Evolutionary conservation across 306 rosid species (phyloP).

Genomic region (Benincasa hispida): DNA sequence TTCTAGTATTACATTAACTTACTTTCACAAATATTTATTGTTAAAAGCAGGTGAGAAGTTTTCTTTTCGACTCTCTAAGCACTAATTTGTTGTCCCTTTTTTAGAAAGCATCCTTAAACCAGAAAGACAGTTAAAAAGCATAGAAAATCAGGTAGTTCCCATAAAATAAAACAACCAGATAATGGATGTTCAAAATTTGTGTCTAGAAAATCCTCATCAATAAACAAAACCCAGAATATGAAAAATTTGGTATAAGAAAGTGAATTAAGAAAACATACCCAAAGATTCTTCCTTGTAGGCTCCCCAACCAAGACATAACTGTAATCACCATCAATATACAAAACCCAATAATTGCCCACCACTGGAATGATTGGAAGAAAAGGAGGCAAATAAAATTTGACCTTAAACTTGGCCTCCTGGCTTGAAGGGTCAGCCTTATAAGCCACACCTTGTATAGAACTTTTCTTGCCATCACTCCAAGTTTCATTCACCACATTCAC

Average conservation of each 20-base stretch:
- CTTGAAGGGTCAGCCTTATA: constrained; percentile 54
- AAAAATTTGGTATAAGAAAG: not conserved
- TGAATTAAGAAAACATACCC: constrained; percentile 35
- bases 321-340: constrained; percentile 58
- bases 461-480: constrained; percentile 48
- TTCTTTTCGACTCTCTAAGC: too few relatives aligned
- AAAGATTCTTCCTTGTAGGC: constrained; percentile 61
- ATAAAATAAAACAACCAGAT: too few relatives aligned
- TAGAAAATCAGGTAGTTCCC: too few relatives aligned
- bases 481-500: constrained; percentile 78
- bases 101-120: too few relatives aligned
- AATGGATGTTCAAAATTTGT: too few relatives aligned
- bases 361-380: constrained; percentile 73
- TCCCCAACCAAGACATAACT: constrained; percentile 60
- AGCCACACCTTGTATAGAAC: constrained; percentile 58
- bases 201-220: not conserved
- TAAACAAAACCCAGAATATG: not conserved
- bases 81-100: too few relatives aligned
- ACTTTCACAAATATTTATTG: too few relatives aligned
- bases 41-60: too few relatives aligned
- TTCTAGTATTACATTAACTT: too few relatives aligned
- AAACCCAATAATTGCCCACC: constrained; percentile 81
- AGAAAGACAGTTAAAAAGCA: too few relatives aligned
- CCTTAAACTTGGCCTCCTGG: constrained; percentile 85
- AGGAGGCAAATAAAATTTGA: constrained; percentile 71